Base-by-base conservation (phyloP, 1,284 basidiomycete species). In the Xerocomus minutiporus region DNA sequence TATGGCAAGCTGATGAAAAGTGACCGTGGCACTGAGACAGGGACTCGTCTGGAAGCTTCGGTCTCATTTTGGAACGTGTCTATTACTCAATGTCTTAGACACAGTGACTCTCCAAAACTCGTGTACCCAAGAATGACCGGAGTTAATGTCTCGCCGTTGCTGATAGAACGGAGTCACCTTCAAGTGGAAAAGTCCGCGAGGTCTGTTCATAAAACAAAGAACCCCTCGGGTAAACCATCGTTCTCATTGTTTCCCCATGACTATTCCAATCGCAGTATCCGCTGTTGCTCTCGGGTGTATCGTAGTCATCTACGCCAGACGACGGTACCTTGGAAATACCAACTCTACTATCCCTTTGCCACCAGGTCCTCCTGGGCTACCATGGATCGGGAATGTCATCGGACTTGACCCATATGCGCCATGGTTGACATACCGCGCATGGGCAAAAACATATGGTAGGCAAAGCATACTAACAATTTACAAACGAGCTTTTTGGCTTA, bases 391-490 rank as follows among this genome's bases (percentile, higher is more conserved):
- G n/a, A 55, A 54, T 23, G 49, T 59, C 2, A 31, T 55, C 15
- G 53, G 40, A 25, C 12, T 63, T 7, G 28, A 63, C 17, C 3
- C 42, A 8, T 15, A 45, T 5, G 32, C 49, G 4, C 61, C 61
- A 3, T 62, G 61, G 61, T 28, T 36, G 23, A 63, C 61, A 13
- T 65, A 59, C 32, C 17, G 36, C 11, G 17, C 61, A 9, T 65
- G 56, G 59, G 47, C 50, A 7, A 54, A 12, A 42, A 46, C 32
- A 9, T 63, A 53, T 23, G 59, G 59, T 51, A 43, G 13, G 46
- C 25, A 38, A 39, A 39, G 17, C 17, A 5, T 36, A 8, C 20
- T 11, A 7, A 12, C 7, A n/a, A n/a, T n/a, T n/a, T n/a, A n/a
- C n/a, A 8, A 17, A 38, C 38, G 20, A 39, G 20, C 20, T 12